phyloP scores from a whole-genome alignment of 805 yeast species.

The Cyberlindnera samutprakarnensis region DNA sequence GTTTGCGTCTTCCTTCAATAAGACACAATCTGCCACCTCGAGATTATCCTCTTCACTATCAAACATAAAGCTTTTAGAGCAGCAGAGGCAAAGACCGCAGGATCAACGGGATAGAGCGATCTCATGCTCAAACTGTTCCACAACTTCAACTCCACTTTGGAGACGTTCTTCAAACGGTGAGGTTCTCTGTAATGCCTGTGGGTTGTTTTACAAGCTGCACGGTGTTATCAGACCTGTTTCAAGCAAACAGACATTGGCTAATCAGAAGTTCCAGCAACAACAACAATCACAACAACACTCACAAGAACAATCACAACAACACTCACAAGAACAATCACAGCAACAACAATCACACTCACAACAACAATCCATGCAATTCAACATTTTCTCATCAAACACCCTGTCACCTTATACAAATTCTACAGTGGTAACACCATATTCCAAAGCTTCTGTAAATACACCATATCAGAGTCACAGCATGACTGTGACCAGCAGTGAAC shows the following conservation, averaged over 20 bases:
- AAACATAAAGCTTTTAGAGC: slow-evolving; percentile 11
- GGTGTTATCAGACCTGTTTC: slow-evolving; percentile 79
- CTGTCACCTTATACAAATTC: too few species aligned
- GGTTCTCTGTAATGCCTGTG: slow-evolving; percentile 94
- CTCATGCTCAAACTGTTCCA: slow-evolving; percentile 77
- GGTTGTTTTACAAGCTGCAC: slow-evolving; percentile 82
- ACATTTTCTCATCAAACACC: too few species aligned
- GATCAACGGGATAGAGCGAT: slow-evolving; percentile 7
- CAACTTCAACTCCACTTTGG: slow-evolving; percentile 93
- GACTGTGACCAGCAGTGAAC: too few species aligned
- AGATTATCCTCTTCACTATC: background rate
- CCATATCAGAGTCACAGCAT: too few species aligned
- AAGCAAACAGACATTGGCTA: background rate
- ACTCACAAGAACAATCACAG: slow-evolving; percentile 1
- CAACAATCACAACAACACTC: background rate
- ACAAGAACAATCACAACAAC: background rate
- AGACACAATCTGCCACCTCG: background rate
- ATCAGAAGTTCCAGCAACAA: slow-evolving; percentile 2
- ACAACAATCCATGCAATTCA: too few species aligned
- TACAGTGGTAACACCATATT: too few species aligned
- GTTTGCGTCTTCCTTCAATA: background rate
- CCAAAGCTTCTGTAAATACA: too few species aligned
- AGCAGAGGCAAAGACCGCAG: slow-evolving; percentile 11
- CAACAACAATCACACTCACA: slow-evolving; percentile 4
- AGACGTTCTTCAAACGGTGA: slow-evolving; percentile 84